phyloP scores from a whole-genome alignment of 2,329 filamentous ascomycete genomes.

The Canariomyces notabilis region DNA sequence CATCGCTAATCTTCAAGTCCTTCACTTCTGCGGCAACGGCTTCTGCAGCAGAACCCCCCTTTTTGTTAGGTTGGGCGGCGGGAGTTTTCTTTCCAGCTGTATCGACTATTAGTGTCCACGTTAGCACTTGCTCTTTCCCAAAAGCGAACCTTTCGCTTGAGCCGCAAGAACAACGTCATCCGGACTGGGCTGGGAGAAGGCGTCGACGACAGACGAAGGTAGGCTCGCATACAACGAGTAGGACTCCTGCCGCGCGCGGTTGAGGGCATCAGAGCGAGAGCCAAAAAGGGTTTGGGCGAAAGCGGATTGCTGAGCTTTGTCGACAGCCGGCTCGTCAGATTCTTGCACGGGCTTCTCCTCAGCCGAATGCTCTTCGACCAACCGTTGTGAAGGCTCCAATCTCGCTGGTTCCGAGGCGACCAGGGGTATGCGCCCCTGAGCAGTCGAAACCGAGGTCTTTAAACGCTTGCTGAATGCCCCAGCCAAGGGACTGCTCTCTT shows the following conservation, averaged over 20 bases:
- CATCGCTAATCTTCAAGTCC: slow-evolving; percentile 42
- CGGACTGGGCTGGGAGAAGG: slow-evolving; percentile 82
- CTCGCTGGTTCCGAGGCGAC: slow-evolving; percentile 10
- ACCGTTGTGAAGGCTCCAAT: slow-evolving; percentile 5
- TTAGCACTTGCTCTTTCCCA: slow-evolving; percentile 45
- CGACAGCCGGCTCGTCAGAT: slow-evolving; percentile 12
- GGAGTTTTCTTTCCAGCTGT: slow-evolving; percentile 48
- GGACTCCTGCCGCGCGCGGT: slow-evolving; percentile 27
- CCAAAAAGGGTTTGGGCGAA: slow-evolving; percentile 53
- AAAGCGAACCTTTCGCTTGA: slow-evolving; percentile 80
- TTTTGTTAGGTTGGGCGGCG: slow-evolving; percentile 37
- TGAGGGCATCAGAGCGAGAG: slow-evolving; percentile 27
- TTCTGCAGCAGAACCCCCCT: slow-evolving; percentile 30
- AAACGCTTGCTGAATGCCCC: slow-evolving; percentile 24
- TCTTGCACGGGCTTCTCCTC: slow-evolving; percentile 28
- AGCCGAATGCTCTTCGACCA: background rate
- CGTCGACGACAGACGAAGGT: slow-evolving; percentile 47
- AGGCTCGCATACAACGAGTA: slow-evolving; percentile 46
- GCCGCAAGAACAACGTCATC: slow-evolving; percentile 85
- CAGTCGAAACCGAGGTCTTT: slow-evolving; percentile 18
- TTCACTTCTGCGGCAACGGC: slow-evolving; percentile 35
- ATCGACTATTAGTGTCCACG: slow-evolving; percentile 46
- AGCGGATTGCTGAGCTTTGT: slow-evolving; percentile 42
- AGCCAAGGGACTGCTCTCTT: slow-evolving; percentile 28
- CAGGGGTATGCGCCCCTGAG: slow-evolving; percentile 17